Percentiles rank a stretch among this genome's conserved stretches.
Conservation (phyloP, 257 asterid species). For the Coffea canephora region DNA sequence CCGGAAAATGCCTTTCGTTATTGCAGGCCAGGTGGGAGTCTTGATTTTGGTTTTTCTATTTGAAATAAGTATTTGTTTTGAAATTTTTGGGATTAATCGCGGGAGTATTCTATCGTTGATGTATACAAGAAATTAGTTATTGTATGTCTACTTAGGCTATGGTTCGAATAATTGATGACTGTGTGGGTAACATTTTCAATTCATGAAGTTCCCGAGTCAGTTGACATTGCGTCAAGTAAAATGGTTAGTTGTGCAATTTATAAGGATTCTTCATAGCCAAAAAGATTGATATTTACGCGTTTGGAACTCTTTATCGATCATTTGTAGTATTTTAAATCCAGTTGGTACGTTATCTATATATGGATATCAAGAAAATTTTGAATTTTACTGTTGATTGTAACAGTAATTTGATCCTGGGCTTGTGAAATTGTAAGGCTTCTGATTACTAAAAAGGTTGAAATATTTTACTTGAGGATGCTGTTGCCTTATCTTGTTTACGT, state of each 20-base stretch:
- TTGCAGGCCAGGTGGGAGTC: conserved; percentile 15
- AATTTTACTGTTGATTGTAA: not conserved
- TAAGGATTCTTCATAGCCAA: not conserved
- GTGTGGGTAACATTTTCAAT: not conserved
- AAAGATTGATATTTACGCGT: not conserved
- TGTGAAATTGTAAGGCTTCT: not conserved
- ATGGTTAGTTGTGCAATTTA: not conserved
- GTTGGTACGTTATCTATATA: not conserved
- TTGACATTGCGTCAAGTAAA: not conserved
- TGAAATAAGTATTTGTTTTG: not conserved
- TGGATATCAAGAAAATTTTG: not conserved
- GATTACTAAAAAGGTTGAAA: not conserved
- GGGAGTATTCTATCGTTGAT: not conserved
- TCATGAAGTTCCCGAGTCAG: not conserved
- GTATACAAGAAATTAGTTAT: not conserved
- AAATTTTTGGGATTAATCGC: not conserved
- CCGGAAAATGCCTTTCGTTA: conserved; percentile 56
- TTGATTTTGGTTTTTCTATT: not conserved
- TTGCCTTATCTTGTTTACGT: not conserved
- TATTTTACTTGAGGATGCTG: not conserved
- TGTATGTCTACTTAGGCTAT: not conserved
- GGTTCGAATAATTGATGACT: not conserved
- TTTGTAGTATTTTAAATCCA: not conserved
- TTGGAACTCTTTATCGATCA: not conserved
- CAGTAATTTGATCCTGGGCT: not conserved